Conservation (phyloP, 2,329 filamentous ascomycete species). For the Pseudocercospora ulei region DNA sequence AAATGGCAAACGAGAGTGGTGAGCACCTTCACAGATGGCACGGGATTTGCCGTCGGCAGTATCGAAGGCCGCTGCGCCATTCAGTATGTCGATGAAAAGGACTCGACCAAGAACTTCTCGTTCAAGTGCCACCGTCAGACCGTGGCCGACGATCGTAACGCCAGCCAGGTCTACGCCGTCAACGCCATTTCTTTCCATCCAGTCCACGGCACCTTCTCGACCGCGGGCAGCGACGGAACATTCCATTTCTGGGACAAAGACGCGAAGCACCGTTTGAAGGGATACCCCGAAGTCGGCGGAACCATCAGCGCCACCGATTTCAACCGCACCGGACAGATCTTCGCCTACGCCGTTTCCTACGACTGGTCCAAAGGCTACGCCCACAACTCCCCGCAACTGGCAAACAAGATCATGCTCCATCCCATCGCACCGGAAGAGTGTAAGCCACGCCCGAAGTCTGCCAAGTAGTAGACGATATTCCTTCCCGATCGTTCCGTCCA, state of each 20-base stretch:
- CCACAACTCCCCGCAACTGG: slow-evolving; percentile 58
- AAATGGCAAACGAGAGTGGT: slow-evolving; percentile 98
- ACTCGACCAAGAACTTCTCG: slow-evolving; percentile 75
- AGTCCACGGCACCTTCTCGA: slow-evolving; percentile 94
- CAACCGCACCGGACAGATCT: slow-evolving; percentile 63
- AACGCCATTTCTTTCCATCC: slow-evolving; percentile 98
- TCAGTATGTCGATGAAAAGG: slow-evolving; percentile 96
- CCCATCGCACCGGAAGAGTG: slow-evolving; percentile 43
- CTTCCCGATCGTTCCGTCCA: slow-evolving; percentile 7
- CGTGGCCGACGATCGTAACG: slow-evolving; percentile 51
- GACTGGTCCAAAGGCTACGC: slow-evolving; percentile 98
- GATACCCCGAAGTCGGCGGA: slow-evolving; percentile 56
- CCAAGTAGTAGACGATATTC: slow-evolving; percentile 38
- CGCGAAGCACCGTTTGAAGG: slow-evolving; percentile 49
- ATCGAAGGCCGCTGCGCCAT: slow-evolving; percentile 97
- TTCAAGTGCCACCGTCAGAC: slow-evolving; percentile 97
- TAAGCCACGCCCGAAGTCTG: slow-evolving; percentile 42
- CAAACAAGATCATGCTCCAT: slow-evolving; percentile 46
- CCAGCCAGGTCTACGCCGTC: slow-evolving; percentile 84
- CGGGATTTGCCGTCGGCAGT: slow-evolving; percentile 87
- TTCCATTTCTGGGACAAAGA: slow-evolving; percentile 88
- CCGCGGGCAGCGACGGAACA: slow-evolving; percentile 86
- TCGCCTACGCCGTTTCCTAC: slow-evolving; percentile 68
- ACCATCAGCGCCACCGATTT: slow-evolving; percentile 89
- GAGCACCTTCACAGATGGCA: slow-evolving; percentile 85